Percentiles rank a stretch among this genome's conserved stretches.
Conservation (phyloP, 1,284 basidiomycete species). For the Cryptococcus sp. region DNA sequence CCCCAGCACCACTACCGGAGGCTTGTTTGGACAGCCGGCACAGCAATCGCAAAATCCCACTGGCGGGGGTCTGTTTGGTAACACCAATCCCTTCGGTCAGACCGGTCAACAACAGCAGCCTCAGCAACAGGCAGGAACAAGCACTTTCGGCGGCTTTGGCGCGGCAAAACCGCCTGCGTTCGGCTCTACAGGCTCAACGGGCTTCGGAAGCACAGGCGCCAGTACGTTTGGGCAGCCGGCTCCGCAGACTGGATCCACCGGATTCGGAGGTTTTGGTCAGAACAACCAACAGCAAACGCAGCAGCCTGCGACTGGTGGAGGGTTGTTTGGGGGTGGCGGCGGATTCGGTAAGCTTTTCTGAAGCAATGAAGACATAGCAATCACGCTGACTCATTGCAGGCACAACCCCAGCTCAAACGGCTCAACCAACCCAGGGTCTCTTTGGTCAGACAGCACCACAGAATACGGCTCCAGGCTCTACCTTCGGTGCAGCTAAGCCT, state of each 20-base stretch:
- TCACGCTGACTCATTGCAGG: constrained; percentile 1
- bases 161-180: constrained; percentile 46
- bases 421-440: constrained; percentile 33
- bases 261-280: constrained; percentile 55
- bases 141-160: constrained; percentile 51
- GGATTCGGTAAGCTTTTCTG: constrained; percentile 22
- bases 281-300: constrained; percentile 25
- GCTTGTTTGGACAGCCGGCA: constrained; percentile 52
- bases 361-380: too few relatives aligned
- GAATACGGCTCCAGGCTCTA: constrained; percentile 39
- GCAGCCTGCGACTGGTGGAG: constrained; percentile 37
- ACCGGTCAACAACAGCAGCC: constrained; percentile 31
- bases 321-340: constrained; percentile 51
- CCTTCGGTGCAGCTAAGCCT: constrained; percentile 32
- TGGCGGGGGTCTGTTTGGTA: constrained; percentile 54
- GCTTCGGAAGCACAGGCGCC: constrained; percentile 37
- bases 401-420: background rate
- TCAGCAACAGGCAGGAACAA: constrained; percentile 32
- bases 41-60: constrained; percentile 7
- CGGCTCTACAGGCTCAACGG: constrained; percentile 31
- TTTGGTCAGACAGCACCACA: constrained; percentile 47
- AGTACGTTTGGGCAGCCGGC: constrained; percentile 42
- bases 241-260: constrained; percentile 7
- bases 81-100: constrained; percentile 26
- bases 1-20: constrained; percentile 27